These are phyloP conservation scores for Yamadazyma membranifaciens DNA, from an alignment of 1,139 yeast species.

Conservation along the genomic window DNA sequence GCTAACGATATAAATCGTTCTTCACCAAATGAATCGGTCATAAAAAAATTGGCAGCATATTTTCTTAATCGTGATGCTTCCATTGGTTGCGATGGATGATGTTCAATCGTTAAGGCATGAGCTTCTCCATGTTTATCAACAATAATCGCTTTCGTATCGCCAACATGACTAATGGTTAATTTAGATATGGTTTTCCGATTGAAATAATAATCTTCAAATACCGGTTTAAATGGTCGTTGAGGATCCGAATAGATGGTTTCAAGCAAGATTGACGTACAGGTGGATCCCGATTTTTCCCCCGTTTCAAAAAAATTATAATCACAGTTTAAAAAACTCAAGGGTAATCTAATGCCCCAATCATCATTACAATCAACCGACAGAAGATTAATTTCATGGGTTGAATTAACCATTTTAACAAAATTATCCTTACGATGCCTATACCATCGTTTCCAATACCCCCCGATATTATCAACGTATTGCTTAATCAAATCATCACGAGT, in stretches of 20 bases:
- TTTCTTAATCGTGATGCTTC: slow-evolving; percentile 73
- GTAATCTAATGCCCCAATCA: slow-evolving; percentile 60
- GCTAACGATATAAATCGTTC: slow-evolving; percentile 82
- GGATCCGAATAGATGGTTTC: slow-evolving; percentile 46
- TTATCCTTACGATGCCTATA: slow-evolving; percentile 45
- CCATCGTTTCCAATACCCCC: slow-evolving; percentile 90
- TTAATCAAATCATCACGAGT: slow-evolving; percentile 39
- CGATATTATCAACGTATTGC: slow-evolving; percentile 57
- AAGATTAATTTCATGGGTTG: slow-evolving; percentile 22
- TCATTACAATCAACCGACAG: slow-evolving; percentile 26
- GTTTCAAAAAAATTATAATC: slow-evolving; percentile 48
- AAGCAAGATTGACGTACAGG: slow-evolving; percentile 77
- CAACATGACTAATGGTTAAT: slow-evolving; percentile 85
- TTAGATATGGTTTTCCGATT: slow-evolving; percentile 67
- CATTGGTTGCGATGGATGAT: slow-evolving; percentile 82
- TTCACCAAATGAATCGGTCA: slow-evolving; percentile 93
- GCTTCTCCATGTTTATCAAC: slow-evolving; percentile 78
- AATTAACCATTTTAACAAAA: slow-evolving; percentile 43
- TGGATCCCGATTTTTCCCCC: slow-evolving; percentile 62
- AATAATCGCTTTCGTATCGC: slow-evolving; percentile 86
- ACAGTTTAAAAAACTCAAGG: slow-evolving; percentile 59
- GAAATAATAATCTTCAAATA: slow-evolving; percentile 58
- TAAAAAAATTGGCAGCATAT: slow-evolving; percentile 70
- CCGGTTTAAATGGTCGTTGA: slow-evolving; percentile 20
- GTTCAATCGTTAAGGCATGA: slow-evolving; percentile 72